Evolutionary conservation across 805 yeast genomes (phyloP).

Genomic region (Teunomyces pallodes): DNA sequence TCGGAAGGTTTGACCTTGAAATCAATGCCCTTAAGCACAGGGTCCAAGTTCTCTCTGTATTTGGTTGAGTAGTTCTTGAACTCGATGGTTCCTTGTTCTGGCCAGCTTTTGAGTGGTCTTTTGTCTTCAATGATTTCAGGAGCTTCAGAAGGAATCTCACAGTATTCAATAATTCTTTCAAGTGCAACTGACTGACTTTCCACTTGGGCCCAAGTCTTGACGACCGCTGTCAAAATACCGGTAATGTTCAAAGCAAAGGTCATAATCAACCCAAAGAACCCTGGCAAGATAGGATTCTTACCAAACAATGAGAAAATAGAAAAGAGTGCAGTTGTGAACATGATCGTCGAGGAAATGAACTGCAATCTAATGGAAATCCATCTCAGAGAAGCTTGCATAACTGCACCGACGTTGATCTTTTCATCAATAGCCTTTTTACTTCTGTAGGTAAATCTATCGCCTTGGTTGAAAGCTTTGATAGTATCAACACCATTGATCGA

Average conservation of each 20-base stretch:
- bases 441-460: conserved; percentile 55
- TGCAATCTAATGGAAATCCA: conserved; percentile 66
- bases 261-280: conserved; percentile 63
- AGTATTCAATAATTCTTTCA: conserved; percentile 71
- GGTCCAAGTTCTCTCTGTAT: conserved; percentile 44
- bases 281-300: conserved; percentile 47
- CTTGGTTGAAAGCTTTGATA: conserved; percentile 73
- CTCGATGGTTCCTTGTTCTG: conserved; percentile 33
- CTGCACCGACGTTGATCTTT: conserved; percentile 34
- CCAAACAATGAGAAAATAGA: conserved; percentile 41
- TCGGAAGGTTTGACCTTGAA: conserved; percentile 36
- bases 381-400: conserved; percentile 50
- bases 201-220: conserved; percentile 59
- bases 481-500: conserved; percentile 75
- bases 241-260: conserved; percentile 62
- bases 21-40: conserved; percentile 39
- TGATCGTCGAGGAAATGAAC: conserved; percentile 55
- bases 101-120: conserved; percentile 55
- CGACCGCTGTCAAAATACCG: conserved; percentile 51
- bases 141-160: conserved; percentile 75
- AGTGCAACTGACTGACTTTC: conserved; percentile 65
- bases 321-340: conserved; percentile 50
- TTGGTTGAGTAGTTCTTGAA: conserved; percentile 40
- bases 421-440: conserved; percentile 52
- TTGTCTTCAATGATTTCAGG: conserved; percentile 60